Evolutionary conservation across 108 stramenopile species (phyloP).

Genomic region (Aurantiochytrium sp.): DNA sequence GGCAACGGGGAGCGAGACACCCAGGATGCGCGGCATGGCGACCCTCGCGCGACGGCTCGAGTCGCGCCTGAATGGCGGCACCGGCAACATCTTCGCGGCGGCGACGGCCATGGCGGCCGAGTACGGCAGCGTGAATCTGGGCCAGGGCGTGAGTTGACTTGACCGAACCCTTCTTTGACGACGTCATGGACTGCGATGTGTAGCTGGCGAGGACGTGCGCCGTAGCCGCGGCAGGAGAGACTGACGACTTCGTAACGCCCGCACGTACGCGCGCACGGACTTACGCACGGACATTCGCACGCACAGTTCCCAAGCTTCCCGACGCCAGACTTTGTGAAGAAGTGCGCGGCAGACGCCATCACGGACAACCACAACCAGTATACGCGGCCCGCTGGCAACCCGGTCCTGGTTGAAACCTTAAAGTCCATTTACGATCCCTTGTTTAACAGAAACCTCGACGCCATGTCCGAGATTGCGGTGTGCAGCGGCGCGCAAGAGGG

Average conservation of each 20-base stretch:
- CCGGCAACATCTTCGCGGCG: not conserved
- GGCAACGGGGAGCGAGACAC: too few relatives aligned
- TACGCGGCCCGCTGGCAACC: conserved; percentile 86
- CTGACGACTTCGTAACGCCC: too few relatives aligned
- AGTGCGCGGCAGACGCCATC: not conserved
- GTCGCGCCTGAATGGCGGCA: too few relatives aligned
- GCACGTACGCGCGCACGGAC: too few relatives aligned
- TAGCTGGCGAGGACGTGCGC: not conserved
- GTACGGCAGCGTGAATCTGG: not conserved
- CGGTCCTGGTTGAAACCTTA: conserved; percentile 71
- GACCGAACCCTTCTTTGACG: not conserved
- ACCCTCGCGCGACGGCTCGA: too few relatives aligned
- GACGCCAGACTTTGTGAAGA: not conserved
- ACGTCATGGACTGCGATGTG: not conserved
- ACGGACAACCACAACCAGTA: conserved; percentile 65
- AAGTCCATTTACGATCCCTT: conserved; percentile 77
- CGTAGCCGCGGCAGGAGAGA: too few relatives aligned
- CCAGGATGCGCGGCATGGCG: too few relatives aligned
- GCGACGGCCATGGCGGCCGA: not conserved
- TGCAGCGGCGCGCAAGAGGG: conserved; percentile 90
- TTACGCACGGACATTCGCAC: not conserved
- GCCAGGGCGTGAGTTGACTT: not conserved
- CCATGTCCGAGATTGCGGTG: conserved; percentile 69
- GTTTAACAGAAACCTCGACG: conserved; percentile 63
- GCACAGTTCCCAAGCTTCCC: not conserved